These are phyloP conservation scores for Gaultheria prostrata DNA, from an alignment of 148 eudicot species.

Conservation along the genomic window DNA sequence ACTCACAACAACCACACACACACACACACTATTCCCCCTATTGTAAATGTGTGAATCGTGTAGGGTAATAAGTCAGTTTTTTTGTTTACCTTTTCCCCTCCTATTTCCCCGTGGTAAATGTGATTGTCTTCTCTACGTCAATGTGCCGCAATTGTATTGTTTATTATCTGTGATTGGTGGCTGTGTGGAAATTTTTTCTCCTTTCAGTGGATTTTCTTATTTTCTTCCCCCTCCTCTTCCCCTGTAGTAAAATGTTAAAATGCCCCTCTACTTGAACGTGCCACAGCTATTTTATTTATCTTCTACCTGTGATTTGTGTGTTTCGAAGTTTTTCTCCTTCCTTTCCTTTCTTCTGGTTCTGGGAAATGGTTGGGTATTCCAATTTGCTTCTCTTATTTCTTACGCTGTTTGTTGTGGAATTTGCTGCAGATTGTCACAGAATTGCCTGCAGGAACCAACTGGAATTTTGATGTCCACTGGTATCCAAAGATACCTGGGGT, in stretches of 20 bases:
- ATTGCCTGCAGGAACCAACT: conserved; percentile 87
- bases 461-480: conserved; percentile 98
- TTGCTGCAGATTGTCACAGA: conserved; percentile 74
- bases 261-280: neutral
- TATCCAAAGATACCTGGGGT: conserved; percentile 90
- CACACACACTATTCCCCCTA: too few relatives aligned
- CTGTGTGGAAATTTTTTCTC: neutral
- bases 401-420: too few relatives aligned
- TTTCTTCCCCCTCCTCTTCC: neutral
- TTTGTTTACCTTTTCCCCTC: neutral
- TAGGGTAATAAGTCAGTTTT: neutral
- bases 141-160: neutral
- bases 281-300: neutral
- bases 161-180: neutral
- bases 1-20: neutral
- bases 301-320: neutral
- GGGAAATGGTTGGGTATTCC: conserved; percentile 1
- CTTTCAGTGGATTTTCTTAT: neutral
- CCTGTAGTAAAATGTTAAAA: neutral
- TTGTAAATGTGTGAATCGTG: neutral
- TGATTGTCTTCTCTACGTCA: neutral
- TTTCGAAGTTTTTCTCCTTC: neutral
- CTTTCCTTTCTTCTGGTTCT: neutral
- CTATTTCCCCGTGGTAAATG: neutral
- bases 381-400: neutral